phyloP scores from a whole-genome alignment of 2,329 filamentous ascomycete species.

The Talaromyces sp. region DNA sequence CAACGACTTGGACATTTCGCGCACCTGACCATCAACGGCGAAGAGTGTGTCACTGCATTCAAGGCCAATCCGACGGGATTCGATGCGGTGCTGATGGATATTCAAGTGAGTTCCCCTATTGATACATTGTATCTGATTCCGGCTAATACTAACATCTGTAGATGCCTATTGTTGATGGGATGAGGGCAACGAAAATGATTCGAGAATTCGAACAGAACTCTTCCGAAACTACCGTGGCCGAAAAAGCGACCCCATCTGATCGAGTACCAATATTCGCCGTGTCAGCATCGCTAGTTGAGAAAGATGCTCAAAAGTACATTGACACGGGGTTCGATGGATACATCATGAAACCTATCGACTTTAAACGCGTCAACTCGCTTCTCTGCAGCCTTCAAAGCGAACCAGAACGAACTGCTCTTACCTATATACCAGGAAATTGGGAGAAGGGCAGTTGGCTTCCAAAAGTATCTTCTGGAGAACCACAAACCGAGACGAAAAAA shows the following conservation, averaged over 20 bases:
- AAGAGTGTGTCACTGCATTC: conserved; percentile 72
- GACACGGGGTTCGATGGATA: conserved; percentile 81
- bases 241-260: conserved; percentile 55
- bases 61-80: conserved; percentile 58
- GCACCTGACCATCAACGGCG: conserved; percentile 70
- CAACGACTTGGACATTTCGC: conserved; percentile 72
- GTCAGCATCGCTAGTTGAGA: conserved; percentile 74
- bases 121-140: not conserved
- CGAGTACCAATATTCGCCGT: conserved; percentile 80
- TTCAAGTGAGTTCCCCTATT: conserved; percentile 62
- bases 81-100: conserved; percentile 85
- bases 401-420: conserved; percentile 50
- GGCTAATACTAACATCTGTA: conserved; percentile 29
- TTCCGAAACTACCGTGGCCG: conserved; percentile 51
- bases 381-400: conserved; percentile 64
- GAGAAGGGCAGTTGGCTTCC: conserved; percentile 82
- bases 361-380: conserved; percentile 65
- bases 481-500: not conserved
- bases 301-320: conserved; percentile 63
- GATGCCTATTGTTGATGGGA: conserved; percentile 90
- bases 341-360: conserved; percentile 85
- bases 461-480: not conserved
- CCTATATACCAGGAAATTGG: conserved; percentile 71
- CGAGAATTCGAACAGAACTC: conserved; percentile 61
- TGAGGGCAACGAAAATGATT: conserved; percentile 78